These are phyloP conservation scores for Colletotrichum lindemuthianum DNA, from an alignment of 2,329 filamentous ascomycete species.

Conservation along the genomic window DNA sequence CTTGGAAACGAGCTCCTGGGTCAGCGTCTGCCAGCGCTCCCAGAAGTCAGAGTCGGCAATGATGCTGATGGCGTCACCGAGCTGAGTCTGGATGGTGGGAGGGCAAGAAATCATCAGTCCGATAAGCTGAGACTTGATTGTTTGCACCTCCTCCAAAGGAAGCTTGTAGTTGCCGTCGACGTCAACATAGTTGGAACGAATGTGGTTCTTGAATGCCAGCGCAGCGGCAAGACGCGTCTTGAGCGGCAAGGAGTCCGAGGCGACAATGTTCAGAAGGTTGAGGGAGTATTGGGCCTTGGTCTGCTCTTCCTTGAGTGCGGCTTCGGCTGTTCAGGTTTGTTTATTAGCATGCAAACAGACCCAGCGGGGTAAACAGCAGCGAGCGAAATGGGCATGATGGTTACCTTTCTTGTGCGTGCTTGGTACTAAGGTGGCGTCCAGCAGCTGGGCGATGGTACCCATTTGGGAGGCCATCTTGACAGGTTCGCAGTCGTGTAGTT, in stretches of 20 bases:
- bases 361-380: slow-evolving; percentile 43
- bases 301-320: slow-evolving; percentile 80
- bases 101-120: slow-evolving; percentile 96
- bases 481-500: slow-evolving; percentile 29
- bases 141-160: slow-evolving; percentile 80
- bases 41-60: slow-evolving; percentile 99
- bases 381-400: not conserved
- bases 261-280: slow-evolving; percentile 88
- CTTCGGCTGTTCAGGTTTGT: slow-evolving; percentile 73
- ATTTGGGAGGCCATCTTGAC: slow-evolving; percentile 67
- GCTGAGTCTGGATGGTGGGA: slow-evolving; percentile 86
- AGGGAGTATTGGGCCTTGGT: slow-evolving; percentile 89
- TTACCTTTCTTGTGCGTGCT: slow-evolving; percentile 88
- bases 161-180: slow-evolving; percentile 96
- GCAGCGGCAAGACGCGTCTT: slow-evolving; percentile 89
- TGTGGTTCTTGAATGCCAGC: slow-evolving; percentile 98
- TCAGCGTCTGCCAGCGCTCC: slow-evolving; percentile 94
- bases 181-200: slow-evolving; percentile 93
- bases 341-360: slow-evolving; percentile 47
- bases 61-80: slow-evolving; percentile 95
- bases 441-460: slow-evolving; percentile 77
- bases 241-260: slow-evolving; percentile 74
- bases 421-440: slow-evolving; percentile 91
- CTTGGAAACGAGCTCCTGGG: slow-evolving; percentile 88
- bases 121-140: slow-evolving; percentile 95